These are phyloP conservation scores for Umbelopsis sp. DNA, from an alignment of 192 early-diverging fungal species.

Conservation along the genomic window DNA sequence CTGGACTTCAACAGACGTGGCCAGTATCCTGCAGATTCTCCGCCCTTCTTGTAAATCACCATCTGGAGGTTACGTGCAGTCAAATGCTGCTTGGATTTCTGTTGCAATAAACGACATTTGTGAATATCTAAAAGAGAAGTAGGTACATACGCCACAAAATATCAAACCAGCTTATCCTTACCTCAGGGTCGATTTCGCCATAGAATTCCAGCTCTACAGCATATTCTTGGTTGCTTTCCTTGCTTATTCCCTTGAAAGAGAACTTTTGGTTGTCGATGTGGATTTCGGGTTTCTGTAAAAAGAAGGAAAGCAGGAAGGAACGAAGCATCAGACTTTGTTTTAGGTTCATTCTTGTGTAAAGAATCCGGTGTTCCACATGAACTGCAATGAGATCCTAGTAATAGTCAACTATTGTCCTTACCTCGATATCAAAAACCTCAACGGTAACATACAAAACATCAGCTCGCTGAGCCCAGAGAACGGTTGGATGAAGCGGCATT, in stretches of 20 bases:
- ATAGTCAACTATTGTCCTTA: slow-evolving; percentile 14
- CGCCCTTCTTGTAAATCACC: slow-evolving; percentile 75
- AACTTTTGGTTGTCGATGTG: slow-evolving; percentile 54
- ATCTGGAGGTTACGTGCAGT: slow-evolving; percentile 69
- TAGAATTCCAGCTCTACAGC: slow-evolving; percentile 74
- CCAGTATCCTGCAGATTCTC: slow-evolving; percentile 69
- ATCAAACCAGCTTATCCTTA: slow-evolving; percentile 26
- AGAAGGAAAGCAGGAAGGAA: not conserved
- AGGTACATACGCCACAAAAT: not conserved
- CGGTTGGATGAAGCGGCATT: slow-evolving; percentile 59
- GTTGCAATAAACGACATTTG: not conserved
- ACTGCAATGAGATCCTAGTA: not conserved
- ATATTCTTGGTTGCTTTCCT: slow-evolving; percentile 65
- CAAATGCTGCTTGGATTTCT: slow-evolving; percentile 59
- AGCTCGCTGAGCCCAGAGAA: slow-evolving; percentile 90
- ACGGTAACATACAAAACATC: slow-evolving; percentile 85
- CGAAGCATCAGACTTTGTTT: not conserved
- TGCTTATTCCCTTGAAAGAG: slow-evolving; percentile 63
- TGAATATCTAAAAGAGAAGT: not conserved
- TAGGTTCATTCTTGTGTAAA: slow-evolving; percentile 9
- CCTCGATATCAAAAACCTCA: slow-evolving; percentile 68
- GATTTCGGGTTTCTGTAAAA: slow-evolving; percentile 19
- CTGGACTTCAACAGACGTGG: slow-evolving; percentile 75
- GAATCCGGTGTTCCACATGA: not conserved
- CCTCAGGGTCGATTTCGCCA: slow-evolving; percentile 71